These are phyloP conservation scores for Zygoascus tannicola DNA, from an alignment of 805 yeast genomes.

Conservation along the genomic window DNA sequence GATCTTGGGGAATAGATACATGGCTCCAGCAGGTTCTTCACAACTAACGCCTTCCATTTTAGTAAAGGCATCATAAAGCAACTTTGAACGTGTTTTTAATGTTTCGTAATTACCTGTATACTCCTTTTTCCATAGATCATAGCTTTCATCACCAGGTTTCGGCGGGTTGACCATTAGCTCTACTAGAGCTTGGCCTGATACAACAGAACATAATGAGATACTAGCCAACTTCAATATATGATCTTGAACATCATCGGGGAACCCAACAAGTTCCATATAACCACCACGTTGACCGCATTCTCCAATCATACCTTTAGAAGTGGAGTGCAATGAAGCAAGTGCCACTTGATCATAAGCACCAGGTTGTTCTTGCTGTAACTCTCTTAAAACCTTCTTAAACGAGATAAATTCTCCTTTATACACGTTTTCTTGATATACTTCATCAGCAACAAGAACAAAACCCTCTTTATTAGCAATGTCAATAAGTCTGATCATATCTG, in stretches of 20 bases:
- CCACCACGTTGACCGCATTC: conserved; percentile 99
- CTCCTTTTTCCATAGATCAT: conserved; percentile 56
- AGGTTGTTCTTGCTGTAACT: conserved; percentile 44
- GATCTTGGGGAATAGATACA: conserved; percentile 88
- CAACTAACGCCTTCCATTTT: conserved; percentile 76
- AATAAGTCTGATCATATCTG: conserved; percentile 62
- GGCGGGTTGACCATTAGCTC: conserved; percentile 96
- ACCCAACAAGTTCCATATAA: conserved; percentile 88
- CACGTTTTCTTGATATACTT: conserved; percentile 92
- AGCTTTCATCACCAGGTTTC: conserved; percentile 62
- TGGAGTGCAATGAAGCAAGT: conserved; percentile 91
- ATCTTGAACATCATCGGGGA: conserved; percentile 57
- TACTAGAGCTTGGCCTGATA: conserved; percentile 86
- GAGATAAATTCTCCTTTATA: conserved; percentile 77
- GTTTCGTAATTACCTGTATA: conserved; percentile 51
- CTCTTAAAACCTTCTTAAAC: conserved; percentile 67
- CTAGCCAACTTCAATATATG: conserved; percentile 79
- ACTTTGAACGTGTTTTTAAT: conserved; percentile 52
- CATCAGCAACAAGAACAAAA: conserved; percentile 87
- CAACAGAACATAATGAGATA: conserved; percentile 88
- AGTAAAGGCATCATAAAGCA: conserved; percentile 60
- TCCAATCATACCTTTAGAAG: conserved; percentile 94
- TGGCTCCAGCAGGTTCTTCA: conserved; percentile 91
- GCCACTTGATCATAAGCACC: conserved; percentile 64
- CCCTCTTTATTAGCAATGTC: conserved; percentile 78